A percentile compares a stretch with the other conserved stretches of the same genome.
Evolutionary conservation across 352 stramenopile genomes (phyloP).

Genomic region (Phytophthora sansomeana): DNA sequence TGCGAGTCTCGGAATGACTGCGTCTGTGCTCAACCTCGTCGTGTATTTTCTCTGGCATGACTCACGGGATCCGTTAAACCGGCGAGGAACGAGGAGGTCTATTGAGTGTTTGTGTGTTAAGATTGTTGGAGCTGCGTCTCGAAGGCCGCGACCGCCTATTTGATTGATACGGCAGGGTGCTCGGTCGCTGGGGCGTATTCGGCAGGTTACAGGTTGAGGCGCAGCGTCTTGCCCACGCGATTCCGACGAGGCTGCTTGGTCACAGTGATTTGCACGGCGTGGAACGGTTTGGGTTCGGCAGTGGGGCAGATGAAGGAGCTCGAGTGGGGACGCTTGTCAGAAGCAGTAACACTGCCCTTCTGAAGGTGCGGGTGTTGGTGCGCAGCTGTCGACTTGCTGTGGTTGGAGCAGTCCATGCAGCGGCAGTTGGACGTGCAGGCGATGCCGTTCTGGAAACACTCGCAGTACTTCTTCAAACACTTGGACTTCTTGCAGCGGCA

Average conservation of each 20-base stretch:
- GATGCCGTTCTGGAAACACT: constrained; percentile 96
- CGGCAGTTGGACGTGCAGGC: constrained; percentile 94
- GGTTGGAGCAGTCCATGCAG: constrained; percentile 96
- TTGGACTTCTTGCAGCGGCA: constrained; percentile 98
- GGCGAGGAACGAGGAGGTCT: background rate
- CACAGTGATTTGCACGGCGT: constrained; percentile 70
- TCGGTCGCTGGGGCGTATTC: background rate
- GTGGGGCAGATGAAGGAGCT: background rate
- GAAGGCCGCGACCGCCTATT: background rate
- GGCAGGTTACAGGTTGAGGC: constrained; percentile 49
- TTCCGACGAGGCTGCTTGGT: constrained; percentile 79
- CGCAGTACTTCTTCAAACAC: constrained; percentile 99
- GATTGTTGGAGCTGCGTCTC: background rate
- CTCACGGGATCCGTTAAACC: no score
- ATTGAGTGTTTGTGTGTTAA: background rate
- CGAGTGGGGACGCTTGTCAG: constrained; percentile 15
- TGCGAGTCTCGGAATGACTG: background rate
- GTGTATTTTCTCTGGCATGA: no score
- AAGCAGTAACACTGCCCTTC: constrained; percentile 21
- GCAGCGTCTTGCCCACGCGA: constrained; percentile 62
- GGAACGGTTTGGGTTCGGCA: constrained; percentile 43
- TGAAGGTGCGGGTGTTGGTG: constrained; percentile 44
- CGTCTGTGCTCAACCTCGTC: no score
- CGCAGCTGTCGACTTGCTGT: constrained; percentile 40
- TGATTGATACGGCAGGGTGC: background rate